These are phyloP conservation scores for Boletus fagicola DNA, from an alignment of 768 basidiomycete genomes.

Conservation along the genomic window DNA sequence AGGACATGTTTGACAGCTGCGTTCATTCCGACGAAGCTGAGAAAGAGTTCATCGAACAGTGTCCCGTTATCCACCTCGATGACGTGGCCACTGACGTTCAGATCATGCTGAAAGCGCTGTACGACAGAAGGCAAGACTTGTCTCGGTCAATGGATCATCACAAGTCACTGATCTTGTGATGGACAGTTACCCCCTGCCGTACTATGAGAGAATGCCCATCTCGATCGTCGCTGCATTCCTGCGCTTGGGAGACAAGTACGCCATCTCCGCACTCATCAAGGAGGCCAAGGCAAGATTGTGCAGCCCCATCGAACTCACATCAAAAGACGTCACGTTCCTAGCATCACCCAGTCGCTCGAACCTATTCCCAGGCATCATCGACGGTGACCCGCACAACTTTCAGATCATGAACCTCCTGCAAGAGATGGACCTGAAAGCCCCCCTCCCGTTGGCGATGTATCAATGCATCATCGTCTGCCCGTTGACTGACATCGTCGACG, in stretches of 20 bases:
- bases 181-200: slow-evolving; percentile 12
- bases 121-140: no score
- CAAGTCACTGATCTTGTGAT: no score
- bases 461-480: slow-evolving; percentile 1
- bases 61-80: slow-evolving; percentile 14
- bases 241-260: slow-evolving; percentile 24
- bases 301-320: not conserved
- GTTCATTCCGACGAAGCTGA: no score
- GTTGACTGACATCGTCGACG: not conserved
- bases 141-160: no score
- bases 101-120: no score
- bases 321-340: fast-evolving
- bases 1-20: no score
- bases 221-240: not conserved
- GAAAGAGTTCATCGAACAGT: not conserved
- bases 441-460: slow-evolving; percentile 11
- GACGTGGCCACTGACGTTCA: no score
- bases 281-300: slow-evolving; percentile 3
- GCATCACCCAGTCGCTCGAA: fast-evolving
- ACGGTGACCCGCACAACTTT: slow-evolving; percentile 15
- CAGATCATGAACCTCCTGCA: slow-evolving; percentile 17
- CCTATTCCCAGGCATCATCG: not conserved
- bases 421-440: not conserved
- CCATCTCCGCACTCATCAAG: slow-evolving; percentile 9
- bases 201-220: slow-evolving; percentile 7